A percentile compares a stretch with the other conserved stretches of the same genome.
phyloP scores from a whole-genome alignment of 1,139 yeast genomes.

The Blastobotrys arbuscula region DNA sequence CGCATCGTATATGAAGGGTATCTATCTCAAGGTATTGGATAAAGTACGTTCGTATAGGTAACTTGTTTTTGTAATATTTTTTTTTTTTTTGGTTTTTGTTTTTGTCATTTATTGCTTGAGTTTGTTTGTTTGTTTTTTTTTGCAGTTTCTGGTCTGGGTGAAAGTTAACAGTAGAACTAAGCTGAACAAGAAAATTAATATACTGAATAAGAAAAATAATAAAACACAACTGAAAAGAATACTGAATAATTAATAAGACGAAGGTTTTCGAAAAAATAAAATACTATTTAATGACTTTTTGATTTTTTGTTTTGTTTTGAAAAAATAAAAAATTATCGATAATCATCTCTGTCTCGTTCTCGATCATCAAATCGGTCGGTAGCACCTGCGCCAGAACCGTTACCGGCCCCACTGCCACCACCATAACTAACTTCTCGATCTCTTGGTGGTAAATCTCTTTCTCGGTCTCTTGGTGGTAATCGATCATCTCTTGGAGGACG shows the following conservation, averaged over 20 bases:
- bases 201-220: not conserved
- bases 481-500: conserved; percentile 22
- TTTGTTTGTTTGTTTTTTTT: not conserved
- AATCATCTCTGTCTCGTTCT: conserved; percentile 7
- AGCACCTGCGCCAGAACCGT: not conserved
- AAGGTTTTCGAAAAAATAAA: not conserved
- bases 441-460: conserved; percentile 17
- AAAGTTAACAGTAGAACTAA: too few species aligned
- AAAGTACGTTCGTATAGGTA: not conserved
- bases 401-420: not conserved
- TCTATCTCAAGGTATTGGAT: not conserved
- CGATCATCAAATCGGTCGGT: conserved; percentile 3
- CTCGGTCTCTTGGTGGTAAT: conserved; percentile 24
- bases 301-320: not conserved
- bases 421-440: conserved; percentile 19
- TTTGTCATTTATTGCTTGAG: not conserved
- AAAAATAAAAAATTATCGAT: conserved; percentile 6
- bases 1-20: not conserved
- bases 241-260: not conserved
- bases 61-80: not conserved
- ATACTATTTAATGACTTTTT: not conserved
- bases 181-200: not conserved
- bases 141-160: not conserved
- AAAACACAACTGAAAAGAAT: not conserved
- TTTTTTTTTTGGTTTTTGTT: not conserved